Conservation (phyloP, 805 yeast genomes). For the Saturnispora hagleri region DNA sequence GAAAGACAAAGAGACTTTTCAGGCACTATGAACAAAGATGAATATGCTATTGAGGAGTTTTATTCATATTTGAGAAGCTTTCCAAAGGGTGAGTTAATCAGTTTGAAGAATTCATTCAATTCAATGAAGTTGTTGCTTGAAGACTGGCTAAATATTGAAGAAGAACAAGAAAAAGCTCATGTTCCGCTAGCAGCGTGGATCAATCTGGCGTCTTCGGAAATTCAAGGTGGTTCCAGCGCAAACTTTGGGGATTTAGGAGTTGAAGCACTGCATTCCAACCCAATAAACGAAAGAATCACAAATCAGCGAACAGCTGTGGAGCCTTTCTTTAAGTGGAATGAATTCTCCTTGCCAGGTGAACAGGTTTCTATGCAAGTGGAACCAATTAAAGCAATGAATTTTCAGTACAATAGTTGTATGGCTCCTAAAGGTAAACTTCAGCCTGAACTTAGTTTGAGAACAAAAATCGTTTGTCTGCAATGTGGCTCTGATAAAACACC, state of each 20-base stretch:
- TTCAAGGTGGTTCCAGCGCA: background rate
- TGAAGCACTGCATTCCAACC: background rate
- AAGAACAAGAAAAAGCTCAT: slow-evolving; percentile 1
- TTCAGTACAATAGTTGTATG: slow-evolving; percentile 9
- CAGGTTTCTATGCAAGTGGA: slow-evolving; percentile 23
- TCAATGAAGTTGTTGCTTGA: slow-evolving; percentile 3
- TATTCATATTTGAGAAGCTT: slow-evolving; percentile 9
- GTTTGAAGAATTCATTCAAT: slow-evolving; percentile 2
- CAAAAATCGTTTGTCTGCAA: slow-evolving; percentile 42
- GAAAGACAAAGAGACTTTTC: slow-evolving; percentile 5
- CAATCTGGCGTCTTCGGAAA: background rate
- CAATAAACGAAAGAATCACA: background rate
- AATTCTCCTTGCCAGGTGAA: slow-evolving; percentile 18
- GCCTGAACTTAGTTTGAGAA: slow-evolving; percentile 27
- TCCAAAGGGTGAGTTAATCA: slow-evolving; percentile 8
- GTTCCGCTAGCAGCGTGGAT: slow-evolving; percentile 8
- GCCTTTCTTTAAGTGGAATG: slow-evolving; percentile 2
- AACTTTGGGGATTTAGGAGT: background rate
- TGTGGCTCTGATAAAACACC: slow-evolving; percentile 74
- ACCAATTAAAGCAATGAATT: slow-evolving; percentile 22
- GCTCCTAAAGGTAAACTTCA: slow-evolving; percentile 28
- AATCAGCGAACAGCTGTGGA: background rate
- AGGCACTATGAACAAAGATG: background rate
- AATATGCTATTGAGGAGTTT: slow-evolving; percentile 12
- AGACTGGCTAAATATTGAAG: slow-evolving; percentile 6